Percentiles rank a stretch among this genome's conserved stretches.
phyloP scores from a whole-genome alignment of 495 filamentous ascomycete genomes.

The Penicillium simplicissimum region DNA sequence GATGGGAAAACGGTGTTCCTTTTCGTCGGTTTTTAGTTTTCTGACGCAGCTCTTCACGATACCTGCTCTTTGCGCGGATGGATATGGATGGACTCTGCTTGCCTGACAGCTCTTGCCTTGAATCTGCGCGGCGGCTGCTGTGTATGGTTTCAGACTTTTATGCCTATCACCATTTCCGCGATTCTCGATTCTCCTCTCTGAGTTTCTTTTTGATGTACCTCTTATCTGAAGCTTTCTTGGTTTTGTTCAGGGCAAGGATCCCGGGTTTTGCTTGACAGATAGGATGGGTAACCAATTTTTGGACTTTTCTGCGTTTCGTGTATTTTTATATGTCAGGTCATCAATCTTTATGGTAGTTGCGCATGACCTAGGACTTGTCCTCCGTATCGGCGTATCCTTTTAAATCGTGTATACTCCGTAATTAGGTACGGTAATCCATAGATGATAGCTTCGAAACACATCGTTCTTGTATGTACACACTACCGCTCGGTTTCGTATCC shows the following conservation, averaged over 20 bases:
- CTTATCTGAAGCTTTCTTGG: conserved; percentile 1
- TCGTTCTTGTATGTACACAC: not conserved
- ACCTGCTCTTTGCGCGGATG: conserved; percentile 1
- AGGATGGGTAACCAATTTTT: not conserved
- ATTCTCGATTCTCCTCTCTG: conserved; percentile 4
- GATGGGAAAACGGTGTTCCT: conserved; percentile 35
- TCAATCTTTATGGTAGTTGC: not conserved
- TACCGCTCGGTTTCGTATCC: not conserved
- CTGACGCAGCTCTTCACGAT: conserved; percentile 11
- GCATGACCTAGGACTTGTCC: not conserved
- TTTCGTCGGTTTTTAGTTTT: conserved; percentile 14
- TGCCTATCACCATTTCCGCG: not conserved
- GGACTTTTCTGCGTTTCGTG: not conserved
- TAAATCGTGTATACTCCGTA: not conserved
- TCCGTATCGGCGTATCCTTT: not conserved
- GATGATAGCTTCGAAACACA: not conserved
- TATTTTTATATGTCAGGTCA: not conserved
- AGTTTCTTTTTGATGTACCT: conserved; percentile 6
- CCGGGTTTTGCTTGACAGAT: not conserved
- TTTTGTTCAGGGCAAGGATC: conserved; percentile 1
- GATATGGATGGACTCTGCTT: not conserved
- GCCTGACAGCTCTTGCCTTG: not conserved
- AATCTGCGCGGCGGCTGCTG: not conserved
- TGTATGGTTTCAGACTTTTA: not conserved
- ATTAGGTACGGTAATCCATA: not conserved